Base-by-base conservation (phyloP, 2,329 filamentous ascomycete species). In the Ophiocordyceps sinensis region DNA sequence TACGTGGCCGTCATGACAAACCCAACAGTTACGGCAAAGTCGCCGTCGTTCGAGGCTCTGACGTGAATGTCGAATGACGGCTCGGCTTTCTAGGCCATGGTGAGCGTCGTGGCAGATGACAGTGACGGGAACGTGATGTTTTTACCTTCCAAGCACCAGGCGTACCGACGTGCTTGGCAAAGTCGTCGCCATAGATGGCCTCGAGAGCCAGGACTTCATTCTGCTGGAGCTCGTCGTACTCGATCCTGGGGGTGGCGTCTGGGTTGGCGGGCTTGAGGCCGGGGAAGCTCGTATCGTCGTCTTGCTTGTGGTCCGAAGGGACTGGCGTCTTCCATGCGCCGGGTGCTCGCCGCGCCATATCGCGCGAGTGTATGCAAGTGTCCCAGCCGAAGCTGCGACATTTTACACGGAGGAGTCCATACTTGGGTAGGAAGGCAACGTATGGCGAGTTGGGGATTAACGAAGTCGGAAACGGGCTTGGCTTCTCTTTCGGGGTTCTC, bases 171-270 rank as follows among this genome's bases (percentile, higher is more conserved):
- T 86, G 75, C 56, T 82, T 77, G 51, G 82, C 71, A 55, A 86
- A 95, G 55, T 95, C 88, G 44, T 94, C 85, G 49, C 80, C 82
- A 56, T 91, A 96, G 39, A 96, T 93, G 35, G 89, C 84, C 53
- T 82, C 73, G 44, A 96, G 70, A 36, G 79, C 89, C 56, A 91
- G 75, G 43, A 94, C 71, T 64, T 96, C 91, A 56, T 94, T 84
- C 53, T 82, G 71, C 63, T 96, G 91, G 29, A 84, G 77, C 62
- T 93, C 82, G 48, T 79, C 76, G 64, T 95, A 94, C 55, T 87
- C 67, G 14, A 72, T 71, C 50, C 66, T 73, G 39, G 62, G 54
- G 36, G 56, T 55, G 38, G 62, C 51, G 44, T 66, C 58, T 44
- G 63, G 57, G 50, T 62, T 62, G 44, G 58, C 53, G 48, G 64